Conservation (phyloP, 2,329 filamentous ascomycete species). For the Domatiomyces catenatus region DNA sequence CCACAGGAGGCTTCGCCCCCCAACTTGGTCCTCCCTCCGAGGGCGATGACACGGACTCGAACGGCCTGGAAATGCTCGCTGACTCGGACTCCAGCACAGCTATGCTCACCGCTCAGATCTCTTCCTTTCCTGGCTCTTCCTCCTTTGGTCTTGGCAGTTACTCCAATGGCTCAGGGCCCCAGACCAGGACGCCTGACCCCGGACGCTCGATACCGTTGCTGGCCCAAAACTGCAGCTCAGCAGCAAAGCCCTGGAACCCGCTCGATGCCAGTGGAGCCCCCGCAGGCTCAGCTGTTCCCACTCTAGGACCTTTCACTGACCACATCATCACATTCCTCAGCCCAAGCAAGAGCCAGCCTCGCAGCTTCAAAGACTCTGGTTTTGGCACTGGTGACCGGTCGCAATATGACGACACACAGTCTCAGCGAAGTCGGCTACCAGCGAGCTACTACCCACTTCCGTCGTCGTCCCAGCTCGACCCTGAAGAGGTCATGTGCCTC, state of each 20-base stretch:
- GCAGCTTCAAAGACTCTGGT: background rate
- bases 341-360: background rate
- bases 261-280: background rate
- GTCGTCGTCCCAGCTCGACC: background rate
- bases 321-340: background rate
- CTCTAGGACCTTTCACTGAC: background rate
- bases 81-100: background rate
- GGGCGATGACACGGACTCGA: background rate
- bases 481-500: background rate
- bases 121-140: background rate
- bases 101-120: background rate
- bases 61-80: background rate
- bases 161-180: background rate
- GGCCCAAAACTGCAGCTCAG: background rate
- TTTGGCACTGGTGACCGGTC: background rate
- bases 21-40: background rate
- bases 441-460: background rate
- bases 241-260: background rate
- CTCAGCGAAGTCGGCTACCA: background rate
- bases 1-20: background rate
- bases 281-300: background rate
- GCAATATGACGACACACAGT: background rate
- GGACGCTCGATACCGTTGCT: no score
- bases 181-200: no score
- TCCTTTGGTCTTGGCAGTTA: background rate